A percentile compares a stretch with the other conserved stretches of the same genome.
These are phyloP conservation scores for Mucor circinelloides DNA, from an alignment of 371 early-diverging fungal genomes.

Conservation along the genomic window DNA sequence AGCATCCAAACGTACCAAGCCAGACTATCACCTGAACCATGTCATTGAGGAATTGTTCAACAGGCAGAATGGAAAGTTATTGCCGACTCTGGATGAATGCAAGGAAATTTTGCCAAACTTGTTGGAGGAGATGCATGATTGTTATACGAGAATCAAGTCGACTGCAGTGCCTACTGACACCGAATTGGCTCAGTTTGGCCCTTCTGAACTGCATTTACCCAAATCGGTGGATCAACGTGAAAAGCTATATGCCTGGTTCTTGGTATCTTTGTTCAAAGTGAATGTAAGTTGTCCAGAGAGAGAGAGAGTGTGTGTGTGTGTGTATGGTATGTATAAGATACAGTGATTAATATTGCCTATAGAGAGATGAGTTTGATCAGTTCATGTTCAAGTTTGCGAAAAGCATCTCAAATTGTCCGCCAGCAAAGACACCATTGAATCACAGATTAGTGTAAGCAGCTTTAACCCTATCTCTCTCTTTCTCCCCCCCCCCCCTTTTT, in stretches of 20 bases:
- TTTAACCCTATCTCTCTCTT: too few species aligned
- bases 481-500: too few species aligned
- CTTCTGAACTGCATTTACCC: not conserved
- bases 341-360: not conserved
- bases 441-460: not conserved
- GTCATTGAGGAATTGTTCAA: not conserved
- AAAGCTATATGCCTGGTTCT: not conserved
- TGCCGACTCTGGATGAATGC: not conserved
- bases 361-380: not conserved
- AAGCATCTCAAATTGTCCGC: not conserved
- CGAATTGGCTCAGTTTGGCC: not conserved
- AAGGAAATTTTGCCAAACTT: not conserved
- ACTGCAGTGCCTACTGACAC: not conserved
- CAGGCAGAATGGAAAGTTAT: not conserved
- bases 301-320: not conserved
- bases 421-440: not conserved
- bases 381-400: not conserved
- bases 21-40: not conserved
- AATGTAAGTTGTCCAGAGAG: not conserved
- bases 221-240: not conserved
- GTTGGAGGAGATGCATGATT: not conserved
- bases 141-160: not conserved
- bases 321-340: not conserved
- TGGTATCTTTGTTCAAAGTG: not conserved
- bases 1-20: not conserved